Conservation (phyloP, 805 yeast species). For the Lachancea dasiensis region DNA sequence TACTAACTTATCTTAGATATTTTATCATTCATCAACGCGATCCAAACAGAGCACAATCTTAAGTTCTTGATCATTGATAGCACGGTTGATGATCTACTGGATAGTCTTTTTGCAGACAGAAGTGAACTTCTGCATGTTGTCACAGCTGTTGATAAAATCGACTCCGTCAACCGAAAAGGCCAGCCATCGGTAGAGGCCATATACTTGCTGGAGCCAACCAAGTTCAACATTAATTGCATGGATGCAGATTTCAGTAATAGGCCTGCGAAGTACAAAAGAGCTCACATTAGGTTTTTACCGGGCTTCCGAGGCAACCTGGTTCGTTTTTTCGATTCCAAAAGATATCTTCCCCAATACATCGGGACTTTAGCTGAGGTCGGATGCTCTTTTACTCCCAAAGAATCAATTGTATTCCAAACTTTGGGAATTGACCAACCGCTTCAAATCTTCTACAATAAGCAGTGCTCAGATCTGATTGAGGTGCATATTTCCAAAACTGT, state of each 20-base stretch:
- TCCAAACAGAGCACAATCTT: slow-evolving; percentile 40
- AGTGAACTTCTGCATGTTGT: slow-evolving; percentile 48
- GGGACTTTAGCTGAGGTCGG: slow-evolving; percentile 37
- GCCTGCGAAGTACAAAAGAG: slow-evolving; percentile 68
- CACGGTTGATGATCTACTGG: slow-evolving; percentile 43
- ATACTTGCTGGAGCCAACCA: slow-evolving; percentile 67
- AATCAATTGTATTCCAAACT: slow-evolving; percentile 59
- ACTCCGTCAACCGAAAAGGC: slow-evolving; percentile 47
- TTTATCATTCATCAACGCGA: slow-evolving; percentile 29
- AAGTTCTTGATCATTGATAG: slow-evolving; percentile 54
- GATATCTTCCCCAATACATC: slow-evolving; percentile 26
- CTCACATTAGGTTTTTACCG: slow-evolving; percentile 69
- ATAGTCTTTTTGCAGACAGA: slow-evolving; percentile 37
- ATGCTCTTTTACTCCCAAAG: slow-evolving; percentile 57
- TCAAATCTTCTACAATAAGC: slow-evolving; percentile 63
- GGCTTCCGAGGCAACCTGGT: slow-evolving; percentile 38
- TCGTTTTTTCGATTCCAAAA: slow-evolving; percentile 25
- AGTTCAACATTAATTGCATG: slow-evolving; percentile 68
- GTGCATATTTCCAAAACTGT: slow-evolving; percentile 56
- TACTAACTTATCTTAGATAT: slow-evolving; percentile 5
- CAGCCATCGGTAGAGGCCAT: slow-evolving; percentile 69
- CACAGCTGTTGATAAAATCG: slow-evolving; percentile 60
- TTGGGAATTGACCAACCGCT: slow-evolving; percentile 56
- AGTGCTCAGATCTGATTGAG: slow-evolving; percentile 56
- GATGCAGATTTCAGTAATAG: slow-evolving; percentile 61